phyloP scores from a whole-genome alignment of 164 flowering plant species.

The Annona cherimola region DNA sequence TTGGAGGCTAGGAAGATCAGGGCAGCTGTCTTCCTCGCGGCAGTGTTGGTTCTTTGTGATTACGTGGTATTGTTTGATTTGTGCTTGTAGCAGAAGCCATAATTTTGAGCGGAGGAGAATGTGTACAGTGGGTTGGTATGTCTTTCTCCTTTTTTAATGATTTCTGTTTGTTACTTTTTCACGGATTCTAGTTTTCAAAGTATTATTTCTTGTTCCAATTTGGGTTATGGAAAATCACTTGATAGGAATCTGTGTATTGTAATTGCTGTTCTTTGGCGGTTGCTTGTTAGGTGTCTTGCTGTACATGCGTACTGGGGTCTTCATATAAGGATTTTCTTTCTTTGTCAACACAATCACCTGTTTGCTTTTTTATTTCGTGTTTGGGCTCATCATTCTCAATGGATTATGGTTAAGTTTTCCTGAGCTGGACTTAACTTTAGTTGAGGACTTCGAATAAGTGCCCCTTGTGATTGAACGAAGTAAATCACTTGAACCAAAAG shows the following conservation, averaged over 20 bases:
- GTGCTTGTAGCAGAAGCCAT: neutral
- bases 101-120: slow-evolving; percentile 10
- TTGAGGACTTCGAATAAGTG: neutral
- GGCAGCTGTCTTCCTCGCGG: neutral
- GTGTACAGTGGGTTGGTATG: slow-evolving; percentile 35
- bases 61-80: neutral
- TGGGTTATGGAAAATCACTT: neutral
- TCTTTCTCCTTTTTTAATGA: slow-evolving; percentile 1
- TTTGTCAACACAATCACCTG: no score
- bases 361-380: neutral
- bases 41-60: neutral
- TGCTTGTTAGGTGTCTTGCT: neutral
- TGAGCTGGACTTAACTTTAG: neutral
- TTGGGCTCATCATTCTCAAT: neutral
- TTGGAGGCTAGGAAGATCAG: slow-evolving; percentile 40
- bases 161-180: neutral
- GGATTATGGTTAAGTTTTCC: neutral
- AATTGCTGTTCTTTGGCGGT: slow-evolving; percentile 6
- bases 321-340: neutral
- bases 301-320: slow-evolving; percentile 8
- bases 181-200: neutral
- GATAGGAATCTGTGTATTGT: neutral
- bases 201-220: slow-evolving; percentile 1
- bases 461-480: no score
- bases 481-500: no score